Evolutionary conservation across 768 basidiomycete species (phyloP).

Genomic region (Lentinula sp.): DNA sequence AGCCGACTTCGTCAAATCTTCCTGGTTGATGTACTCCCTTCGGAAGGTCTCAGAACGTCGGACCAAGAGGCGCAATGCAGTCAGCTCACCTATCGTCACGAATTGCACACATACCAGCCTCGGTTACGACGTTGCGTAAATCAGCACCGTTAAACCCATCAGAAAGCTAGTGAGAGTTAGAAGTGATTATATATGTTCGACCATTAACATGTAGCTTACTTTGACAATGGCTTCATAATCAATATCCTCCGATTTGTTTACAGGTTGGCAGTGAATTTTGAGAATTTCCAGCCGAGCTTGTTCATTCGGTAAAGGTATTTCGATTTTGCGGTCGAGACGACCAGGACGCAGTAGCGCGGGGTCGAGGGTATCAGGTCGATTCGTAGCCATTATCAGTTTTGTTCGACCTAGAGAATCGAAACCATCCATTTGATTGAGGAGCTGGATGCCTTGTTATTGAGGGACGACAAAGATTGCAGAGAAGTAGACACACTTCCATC

Average conservation of each 20-base stretch:
- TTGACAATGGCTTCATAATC: constrained; percentile 99
- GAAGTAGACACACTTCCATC: constrained; percentile 71
- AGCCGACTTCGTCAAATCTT: constrained; percentile 94
- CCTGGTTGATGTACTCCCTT: constrained; percentile 88
- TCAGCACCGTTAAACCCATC: constrained; percentile 63
- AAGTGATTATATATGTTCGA: neutral
- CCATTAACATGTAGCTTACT: constrained; percentile 29
- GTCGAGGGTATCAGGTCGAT: constrained; percentile 96
- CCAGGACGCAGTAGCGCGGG: constrained; percentile 95
- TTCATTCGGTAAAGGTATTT: constrained; percentile 96
- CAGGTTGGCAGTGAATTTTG: constrained; percentile 92
- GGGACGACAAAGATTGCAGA: neutral
- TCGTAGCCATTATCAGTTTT: constrained; percentile 99
- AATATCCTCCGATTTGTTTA: constrained; percentile 92
- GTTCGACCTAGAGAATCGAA: constrained; percentile 95
- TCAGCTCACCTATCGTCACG: constrained; percentile 76
- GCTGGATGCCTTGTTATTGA: constrained; percentile 22
- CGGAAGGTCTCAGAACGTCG: neutral
- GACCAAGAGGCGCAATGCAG: neutral
- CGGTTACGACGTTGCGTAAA: constrained; percentile 89
- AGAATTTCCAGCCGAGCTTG: constrained; percentile 94
- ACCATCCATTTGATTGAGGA: constrained; percentile 99
- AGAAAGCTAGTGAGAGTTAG: constrained; percentile 1
- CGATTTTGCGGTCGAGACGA: constrained; percentile 94
- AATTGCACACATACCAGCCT: constrained; percentile 98